Evolutionary conservation across 2,329 filamentous ascomycete genomes (phyloP).

Genomic region (Dothistroma pini): DNA sequence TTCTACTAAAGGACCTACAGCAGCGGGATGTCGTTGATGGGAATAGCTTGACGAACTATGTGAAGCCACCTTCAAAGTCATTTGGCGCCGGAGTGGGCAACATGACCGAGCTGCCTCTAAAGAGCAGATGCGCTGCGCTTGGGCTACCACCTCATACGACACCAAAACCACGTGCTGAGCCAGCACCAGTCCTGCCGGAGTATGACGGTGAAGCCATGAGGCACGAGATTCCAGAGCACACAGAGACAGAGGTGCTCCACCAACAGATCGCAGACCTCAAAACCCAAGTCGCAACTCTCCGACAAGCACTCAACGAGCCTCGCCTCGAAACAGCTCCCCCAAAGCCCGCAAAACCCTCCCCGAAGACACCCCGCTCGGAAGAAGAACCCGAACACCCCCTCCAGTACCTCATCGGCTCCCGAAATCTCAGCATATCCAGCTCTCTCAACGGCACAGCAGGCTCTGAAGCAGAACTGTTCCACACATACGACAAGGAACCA

Average conservation of each 20-base stretch:
- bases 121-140: background rate
- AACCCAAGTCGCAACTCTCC: background rate
- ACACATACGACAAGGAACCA: background rate
- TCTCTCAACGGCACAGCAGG: background rate
- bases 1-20: background rate
- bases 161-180: background rate
- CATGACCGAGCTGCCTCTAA: background rate
- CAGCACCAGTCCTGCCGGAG: background rate
- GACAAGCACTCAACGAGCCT: background rate
- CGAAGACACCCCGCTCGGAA: background rate
- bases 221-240: background rate
- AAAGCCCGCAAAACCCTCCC: background rate
- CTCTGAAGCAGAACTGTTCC: background rate
- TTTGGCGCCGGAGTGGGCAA: background rate
- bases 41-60: background rate
- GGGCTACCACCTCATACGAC: background rate
- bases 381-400: background rate
- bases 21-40: background rate
- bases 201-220: background rate
- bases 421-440: background rate
- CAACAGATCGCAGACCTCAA: background rate
- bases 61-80: background rate
- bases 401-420: background rate
- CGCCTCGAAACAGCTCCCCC: background rate
- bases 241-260: background rate